Evolutionary conservation across 176 grass and related monocot genomes (phyloP).

Genomic region (Juncus effusus): DNA sequence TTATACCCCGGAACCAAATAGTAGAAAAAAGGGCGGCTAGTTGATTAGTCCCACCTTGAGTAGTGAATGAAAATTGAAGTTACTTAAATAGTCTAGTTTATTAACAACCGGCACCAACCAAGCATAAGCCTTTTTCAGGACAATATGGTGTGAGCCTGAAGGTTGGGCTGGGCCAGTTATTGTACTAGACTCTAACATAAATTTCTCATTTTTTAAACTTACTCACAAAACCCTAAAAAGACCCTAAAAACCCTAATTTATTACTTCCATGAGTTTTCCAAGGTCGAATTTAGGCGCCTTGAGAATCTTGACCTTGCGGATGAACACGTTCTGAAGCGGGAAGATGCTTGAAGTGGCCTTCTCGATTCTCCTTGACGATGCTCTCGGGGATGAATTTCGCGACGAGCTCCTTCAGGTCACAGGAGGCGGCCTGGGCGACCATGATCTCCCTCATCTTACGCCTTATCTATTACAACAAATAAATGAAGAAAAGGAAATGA

Average conservation of each 20-base stretch:
- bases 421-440: conserved; percentile 66
- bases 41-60: too few species aligned
- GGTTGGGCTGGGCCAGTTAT: too few species aligned
- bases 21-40: too few species aligned
- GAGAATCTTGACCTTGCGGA: conserved; percentile 94
- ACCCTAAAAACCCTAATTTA: not conserved
- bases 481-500: not conserved
- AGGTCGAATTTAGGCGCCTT: conserved; percentile 89
- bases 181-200: too few species aligned
- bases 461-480: conserved; percentile 44
- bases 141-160: too few species aligned
- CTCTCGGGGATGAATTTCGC: conserved; percentile 87
- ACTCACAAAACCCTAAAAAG: too few species aligned
- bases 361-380: conserved; percentile 91
- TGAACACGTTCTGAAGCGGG: conserved; percentile 76
- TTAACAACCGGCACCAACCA: too few species aligned
- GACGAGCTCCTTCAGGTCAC: conserved; percentile 85
- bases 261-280: conserved; percentile 96
- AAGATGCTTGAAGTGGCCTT: conserved; percentile 81
- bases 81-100: too few species aligned
- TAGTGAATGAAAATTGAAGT: too few species aligned
- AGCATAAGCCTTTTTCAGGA: too few species aligned
- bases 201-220: too few species aligned
- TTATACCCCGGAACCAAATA: too few species aligned
- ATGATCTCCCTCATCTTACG: conserved; percentile 98